Evolutionary conservation across 2,329 filamentous ascomycete species (phyloP), one percentile per base, ranked within the genome.

Genomic region (Neopestalotiopsis clavispora): DNA sequence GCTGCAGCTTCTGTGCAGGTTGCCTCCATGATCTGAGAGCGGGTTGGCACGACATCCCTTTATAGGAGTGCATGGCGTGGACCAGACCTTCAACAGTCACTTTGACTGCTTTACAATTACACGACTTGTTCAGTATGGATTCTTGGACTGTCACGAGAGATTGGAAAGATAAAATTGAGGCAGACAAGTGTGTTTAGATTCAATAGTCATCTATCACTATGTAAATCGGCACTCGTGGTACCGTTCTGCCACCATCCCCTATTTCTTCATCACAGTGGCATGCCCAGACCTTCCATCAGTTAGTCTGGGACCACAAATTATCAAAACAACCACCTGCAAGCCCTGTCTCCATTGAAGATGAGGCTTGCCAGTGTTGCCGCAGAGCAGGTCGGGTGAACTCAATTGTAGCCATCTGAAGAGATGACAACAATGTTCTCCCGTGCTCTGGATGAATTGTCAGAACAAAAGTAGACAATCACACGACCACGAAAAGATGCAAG

Each of bases 131-230:
- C 14, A 52, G 14, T 17, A 2, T n/a, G 6, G 1, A 4, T 52
- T 52, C 5, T 9, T 12, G 23, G 9, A 5, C 14, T 4, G 23
- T 59, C 56, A 59, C 56, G 2, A 10, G 9, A 59, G 30, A 10
- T 59, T 3, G 34, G 20, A 17, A 38, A 59, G 57, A 17, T 66
- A 28, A 28, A 28, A 28, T 58, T 38, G 56, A 59, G 66, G 32
- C 58, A 67, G 59, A 63, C 7, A 65, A 40, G 28, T 72, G 42
- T 78, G 80, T 78, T 82, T 85, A 85, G 84, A 85, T 86, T 87
- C 85, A 84, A 85, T 74, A 75, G 84, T 82, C 84, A 68, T 85
- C 85, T 86, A 86, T 79, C 78, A 76, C 72, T 75, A 73, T 69
- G 68, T 38, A 38, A 7, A 38, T 38, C 34, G 74, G 70, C 71